Evolutionary conservation across 2,329 filamentous ascomycete species (phyloP).

Genomic region (Uncinocarpus reesii): DNA sequence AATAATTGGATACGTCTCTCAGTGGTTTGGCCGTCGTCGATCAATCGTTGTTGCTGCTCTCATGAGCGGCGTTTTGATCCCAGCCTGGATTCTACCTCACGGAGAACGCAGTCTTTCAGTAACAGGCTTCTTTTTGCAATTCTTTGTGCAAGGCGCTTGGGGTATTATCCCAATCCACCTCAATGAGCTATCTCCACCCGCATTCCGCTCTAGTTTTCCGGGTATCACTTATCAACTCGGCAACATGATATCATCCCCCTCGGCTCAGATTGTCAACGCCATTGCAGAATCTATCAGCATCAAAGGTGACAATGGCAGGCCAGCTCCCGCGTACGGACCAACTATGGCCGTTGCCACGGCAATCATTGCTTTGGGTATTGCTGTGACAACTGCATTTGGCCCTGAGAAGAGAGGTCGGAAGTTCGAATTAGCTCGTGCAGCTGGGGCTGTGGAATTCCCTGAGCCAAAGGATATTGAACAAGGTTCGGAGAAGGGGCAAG

Average conservation of each 20-base stretch:
- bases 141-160: slow-evolving; percentile 69
- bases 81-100: slow-evolving; percentile 58
- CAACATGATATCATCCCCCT: slow-evolving; percentile 51
- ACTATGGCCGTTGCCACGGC: slow-evolving; percentile 67
- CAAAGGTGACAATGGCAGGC: slow-evolving; percentile 44
- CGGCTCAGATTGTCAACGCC: slow-evolving; percentile 67
- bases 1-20: slow-evolving; percentile 62
- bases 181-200: slow-evolving; percentile 54
- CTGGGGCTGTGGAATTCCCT: slow-evolving; percentile 26
- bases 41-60: slow-evolving; percentile 50
- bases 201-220: slow-evolving; percentile 54
- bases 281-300: slow-evolving; percentile 55
- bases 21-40: slow-evolving; percentile 60
- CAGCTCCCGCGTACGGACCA: slow-evolving; percentile 60
- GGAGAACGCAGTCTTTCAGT: slow-evolving; percentile 48
- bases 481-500: neutral
- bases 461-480: slow-evolving; percentile 7
- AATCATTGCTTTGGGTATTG: slow-evolving; percentile 62
- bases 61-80: slow-evolving; percentile 57
- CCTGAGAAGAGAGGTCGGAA: slow-evolving; percentile 62
- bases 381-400: slow-evolving; percentile 56
- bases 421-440: slow-evolving; percentile 53
- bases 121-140: slow-evolving; percentile 74
- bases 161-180: slow-evolving; percentile 60
- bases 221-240: slow-evolving; percentile 56